Conservation (phyloP, 768 basidiomycete species). For the Lactarius sanguifluus region DNA sequence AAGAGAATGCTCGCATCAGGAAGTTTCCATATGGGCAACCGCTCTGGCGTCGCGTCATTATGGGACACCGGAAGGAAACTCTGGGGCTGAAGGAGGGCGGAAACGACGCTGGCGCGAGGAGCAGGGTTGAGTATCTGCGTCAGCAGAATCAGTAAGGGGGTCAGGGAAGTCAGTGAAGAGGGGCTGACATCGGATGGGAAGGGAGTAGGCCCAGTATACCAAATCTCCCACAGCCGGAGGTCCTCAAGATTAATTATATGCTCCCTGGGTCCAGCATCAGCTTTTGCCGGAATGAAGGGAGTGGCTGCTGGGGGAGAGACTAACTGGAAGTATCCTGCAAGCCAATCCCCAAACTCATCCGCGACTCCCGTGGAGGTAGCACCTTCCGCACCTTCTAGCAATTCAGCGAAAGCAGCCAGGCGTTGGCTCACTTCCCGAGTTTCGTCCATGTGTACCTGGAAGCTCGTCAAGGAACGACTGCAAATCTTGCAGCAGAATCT, state of each 20-base stretch:
- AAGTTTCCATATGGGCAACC: conserved; percentile 46
- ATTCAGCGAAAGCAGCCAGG: neutral
- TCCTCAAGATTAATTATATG: conserved; percentile 50
- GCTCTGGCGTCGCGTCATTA: conserved; percentile 1
- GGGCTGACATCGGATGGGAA: conserved; percentile 64
- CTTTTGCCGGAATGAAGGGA: neutral
- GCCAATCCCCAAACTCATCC: conserved; percentile 47
- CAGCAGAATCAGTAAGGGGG: neutral
- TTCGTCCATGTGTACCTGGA: conserved; percentile 13
- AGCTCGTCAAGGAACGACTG: conserved; percentile 41
- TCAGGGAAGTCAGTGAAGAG: neutral
- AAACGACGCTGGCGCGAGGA: conserved; percentile 56
- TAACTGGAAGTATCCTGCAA: conserved; percentile 35
- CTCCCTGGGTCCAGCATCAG: conserved; percentile 37
- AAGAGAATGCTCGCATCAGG: conserved; percentile 80
- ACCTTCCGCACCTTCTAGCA: conserved; percentile 6
- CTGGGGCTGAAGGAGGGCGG: conserved; percentile 60
- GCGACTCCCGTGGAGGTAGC: conserved; percentile 25
- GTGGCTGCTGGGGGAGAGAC: conserved; percentile 13
- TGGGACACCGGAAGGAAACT: conserved; percentile 40
- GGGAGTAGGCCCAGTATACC: conserved; percentile 65
- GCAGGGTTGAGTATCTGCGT: conserved; percentile 68
- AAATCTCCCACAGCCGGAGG: conserved; percentile 61
- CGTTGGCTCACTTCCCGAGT: conserved; percentile 1
- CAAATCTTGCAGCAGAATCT: conserved; percentile 43